Conservation (phyloP, 2,329 filamentous ascomycete species). For the Hypoxylon sp. region DNA sequence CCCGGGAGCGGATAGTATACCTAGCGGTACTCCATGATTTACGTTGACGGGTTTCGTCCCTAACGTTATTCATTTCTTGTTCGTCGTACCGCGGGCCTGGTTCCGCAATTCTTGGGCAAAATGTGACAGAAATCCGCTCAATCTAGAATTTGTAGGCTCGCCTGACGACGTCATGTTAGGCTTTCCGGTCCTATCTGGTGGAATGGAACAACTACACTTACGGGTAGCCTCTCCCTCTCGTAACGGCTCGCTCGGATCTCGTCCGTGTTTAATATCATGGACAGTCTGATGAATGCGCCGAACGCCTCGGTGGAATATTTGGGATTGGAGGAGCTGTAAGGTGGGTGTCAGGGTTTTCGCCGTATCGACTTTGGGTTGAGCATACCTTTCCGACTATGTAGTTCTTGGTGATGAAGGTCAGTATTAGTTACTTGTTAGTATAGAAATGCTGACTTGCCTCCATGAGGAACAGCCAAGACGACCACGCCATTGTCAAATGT, state of each 20-base stretch:
- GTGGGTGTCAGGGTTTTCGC: slow-evolving; percentile 16
- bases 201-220: slow-evolving; percentile 44
- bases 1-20: neutral
- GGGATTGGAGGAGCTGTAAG: slow-evolving; percentile 64
- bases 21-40: neutral
- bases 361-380: neutral
- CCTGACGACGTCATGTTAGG: slow-evolving; percentile 55
- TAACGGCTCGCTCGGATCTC: slow-evolving; percentile 66
- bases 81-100: slow-evolving; percentile 60
- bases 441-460: slow-evolving; percentile 31
- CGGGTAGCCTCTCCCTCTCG: slow-evolving; percentile 68
- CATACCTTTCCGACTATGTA: slow-evolving; percentile 38
- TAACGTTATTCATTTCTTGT: slow-evolving; percentile 44
- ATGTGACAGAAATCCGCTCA: slow-evolving; percentile 60
- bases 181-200: neutral
- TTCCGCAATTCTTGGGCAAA: slow-evolving; percentile 68
- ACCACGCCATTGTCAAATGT: slow-evolving; percentile 29
- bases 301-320: slow-evolving; percentile 67
- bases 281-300: slow-evolving; percentile 66
- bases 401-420: slow-evolving; percentile 31
- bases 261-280: slow-evolving; percentile 64
- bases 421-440: neutral
- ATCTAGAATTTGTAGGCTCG: slow-evolving; percentile 20
- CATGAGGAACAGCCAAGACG: slow-evolving; percentile 39
- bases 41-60: neutral